Base-by-base conservation (phyloP, 768 basidiomycete species). In the Russula virescens region DNA sequence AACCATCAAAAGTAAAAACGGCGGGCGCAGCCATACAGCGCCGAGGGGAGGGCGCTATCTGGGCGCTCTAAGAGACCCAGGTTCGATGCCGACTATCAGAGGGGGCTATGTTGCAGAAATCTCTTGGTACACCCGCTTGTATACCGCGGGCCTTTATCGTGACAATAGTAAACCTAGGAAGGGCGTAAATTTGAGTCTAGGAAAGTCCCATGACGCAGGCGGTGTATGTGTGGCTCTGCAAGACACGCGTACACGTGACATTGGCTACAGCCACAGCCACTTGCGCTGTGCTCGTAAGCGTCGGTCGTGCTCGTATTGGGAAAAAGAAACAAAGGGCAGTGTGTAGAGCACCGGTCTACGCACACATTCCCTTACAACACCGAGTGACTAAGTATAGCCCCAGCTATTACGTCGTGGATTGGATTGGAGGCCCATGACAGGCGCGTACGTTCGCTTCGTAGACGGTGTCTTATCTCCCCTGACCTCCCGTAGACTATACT, bases 401-500 rank as follows among this genome's bases (percentile, higher is more conserved):
- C 28, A 31, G 19, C 6, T 16, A 10, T 43, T 42, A 55, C 40
- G 2, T 26, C 9, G 25, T 34, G 14, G 21, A 28, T 19, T 21
- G n/a, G 8, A 4, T 34, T 18, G 14, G n/a, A 5, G 31, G 51
- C 31, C 35, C 45, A 68, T 62, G 68, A 65, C 62, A 68, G 59
- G 55, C 66, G 56, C 51, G 59, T 63, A 59, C 49, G 66, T 66
- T 55, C 51, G 57, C 40, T 28, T 59, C 42, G 19, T 47, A n/a
- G 11, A 14, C 45, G 8, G 19, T 21, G 16, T 50, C 26, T 18
- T 47, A 62, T 63, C 38, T 66, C 54, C 31, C n/a, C 53, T 60
- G 47, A 60, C 48, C 23, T 38, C 25, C 13, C 21, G 19, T 63
- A 87, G 92, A 94, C 66, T 89, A 94, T 70, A 71, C 85, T 18